Conservation (phyloP, 805 yeast species). For the Candida takata region DNA sequence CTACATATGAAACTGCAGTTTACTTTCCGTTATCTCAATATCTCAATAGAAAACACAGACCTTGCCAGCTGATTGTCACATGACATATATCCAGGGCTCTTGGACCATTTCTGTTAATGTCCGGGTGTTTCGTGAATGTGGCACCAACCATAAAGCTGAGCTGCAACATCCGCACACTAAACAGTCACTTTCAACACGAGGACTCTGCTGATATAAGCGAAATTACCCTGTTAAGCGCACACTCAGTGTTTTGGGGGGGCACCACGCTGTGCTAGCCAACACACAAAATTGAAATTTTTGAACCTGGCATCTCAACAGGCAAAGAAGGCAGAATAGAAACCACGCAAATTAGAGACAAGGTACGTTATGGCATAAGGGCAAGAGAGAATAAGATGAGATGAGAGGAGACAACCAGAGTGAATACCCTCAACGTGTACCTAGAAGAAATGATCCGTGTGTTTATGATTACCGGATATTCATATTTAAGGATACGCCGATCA, state of each 20-base stretch:
- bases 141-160: constrained; percentile 4
- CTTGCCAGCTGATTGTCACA: too few species aligned
- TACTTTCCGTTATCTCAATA: too few species aligned
- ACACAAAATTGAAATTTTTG: constrained; percentile 24
- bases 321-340: constrained; percentile 2
- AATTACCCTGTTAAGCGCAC: constrained; percentile 7
- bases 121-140: constrained; percentile 4
- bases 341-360: constrained; percentile 20
- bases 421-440: too few species aligned
- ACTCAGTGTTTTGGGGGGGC: too few species aligned
- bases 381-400: too few species aligned
- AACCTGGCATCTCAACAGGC: constrained; percentile 2
- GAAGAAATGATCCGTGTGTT: too few species aligned
- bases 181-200: not conserved
- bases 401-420: too few species aligned
- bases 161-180: constrained; percentile 3
- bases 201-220: constrained; percentile 7
- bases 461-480: too few species aligned
- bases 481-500: too few species aligned
- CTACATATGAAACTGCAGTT: too few species aligned
- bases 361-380: constrained; percentile 11
- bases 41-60: too few species aligned
- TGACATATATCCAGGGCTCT: too few species aligned
- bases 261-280: constrained; percentile 1
- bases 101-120: constrained; percentile 2